Evolutionary conservation across 176 grass and related monocot genomes (phyloP), one percentile per base, ranked within the genome.

Genomic region (Coix lacrymajobi): DNA sequence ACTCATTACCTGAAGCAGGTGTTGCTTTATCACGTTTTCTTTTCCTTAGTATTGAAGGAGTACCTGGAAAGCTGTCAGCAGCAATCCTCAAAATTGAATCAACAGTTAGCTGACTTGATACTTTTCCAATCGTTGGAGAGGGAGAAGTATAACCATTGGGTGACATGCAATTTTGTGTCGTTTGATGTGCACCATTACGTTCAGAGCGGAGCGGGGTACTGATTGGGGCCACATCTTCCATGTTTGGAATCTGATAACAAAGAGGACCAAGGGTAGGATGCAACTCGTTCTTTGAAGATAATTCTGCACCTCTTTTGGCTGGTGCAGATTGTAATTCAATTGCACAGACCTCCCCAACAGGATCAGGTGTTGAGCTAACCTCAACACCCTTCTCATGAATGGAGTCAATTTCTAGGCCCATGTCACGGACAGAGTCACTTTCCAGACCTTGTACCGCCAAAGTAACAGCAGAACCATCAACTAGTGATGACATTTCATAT

Each of bases 11-110:
- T 80, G 83, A 83, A 86, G 83, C 49, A 75, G 67, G 78, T 73
- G 83, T 87, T 66, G 68, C 68, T 80, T 81, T 84, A 60, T 94
- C 87, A 46, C 93, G 90, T 82, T 88, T 96, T 80, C 91, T 92
- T 82, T 85, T 96, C 73, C 89, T 91, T 75, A 96, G 68, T 87
- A 99, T 96, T n/a, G 97, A 99, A 54, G 97, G 93, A 61, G 91
- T 92, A 51, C 81, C 41, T 60, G 87, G 80, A 88, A 94, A 99
- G 51, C 87, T 96, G 52, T 89, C 85, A 29, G 97, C 97, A 62
- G 97, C 97, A 48, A 44, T 89, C 79, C 77, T 93, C 69, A 99
- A 86, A 68, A 99, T 85, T 71, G 93, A 96, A 66, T 96, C 92
- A 54, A 92, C 67, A 72, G 58, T 99, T 34, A 83, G 51, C 63